These are phyloP conservation scores for Acrocalymma vagum DNA, from an alignment of 2,329 filamentous ascomycete species.

Conservation along the genomic window DNA sequence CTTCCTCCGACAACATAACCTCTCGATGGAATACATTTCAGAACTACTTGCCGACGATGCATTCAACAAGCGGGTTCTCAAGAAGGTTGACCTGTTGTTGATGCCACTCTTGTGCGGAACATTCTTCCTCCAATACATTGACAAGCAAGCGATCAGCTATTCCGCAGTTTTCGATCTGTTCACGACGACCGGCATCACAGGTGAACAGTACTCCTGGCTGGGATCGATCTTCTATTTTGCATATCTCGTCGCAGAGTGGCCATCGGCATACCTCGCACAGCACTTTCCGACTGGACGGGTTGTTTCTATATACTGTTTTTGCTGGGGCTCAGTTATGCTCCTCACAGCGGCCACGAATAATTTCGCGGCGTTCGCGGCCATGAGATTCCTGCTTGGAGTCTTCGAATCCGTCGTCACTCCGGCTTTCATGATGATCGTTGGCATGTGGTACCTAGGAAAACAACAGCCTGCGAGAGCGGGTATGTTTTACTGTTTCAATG, in stretches of 20 bases:
- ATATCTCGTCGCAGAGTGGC: constrained; percentile 29
- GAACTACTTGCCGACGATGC: constrained; percentile 55
- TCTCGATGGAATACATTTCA: constrained; percentile 52
- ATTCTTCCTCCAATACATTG: constrained; percentile 63
- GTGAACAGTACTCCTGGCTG: constrained; percentile 63
- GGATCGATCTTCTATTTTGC: constrained; percentile 65
- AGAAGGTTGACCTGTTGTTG: constrained; percentile 60
- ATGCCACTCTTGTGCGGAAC: constrained; percentile 62
- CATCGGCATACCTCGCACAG: constrained; percentile 35
- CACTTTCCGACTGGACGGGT: constrained; percentile 43
- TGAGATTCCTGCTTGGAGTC: constrained; percentile 29
- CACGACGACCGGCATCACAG: constrained; percentile 56
- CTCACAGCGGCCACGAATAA: constrained; percentile 27
- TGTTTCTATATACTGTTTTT: constrained; percentile 28
- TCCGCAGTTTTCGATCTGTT: constrained; percentile 66
- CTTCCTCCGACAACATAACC: constrained; percentile 60
- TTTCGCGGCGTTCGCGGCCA: constrained; percentile 27
- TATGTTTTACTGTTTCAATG: constrained; percentile 33
- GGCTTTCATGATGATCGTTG: constrained; percentile 28
- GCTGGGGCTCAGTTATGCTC: constrained; percentile 27
- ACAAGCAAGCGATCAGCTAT: constrained; percentile 64
- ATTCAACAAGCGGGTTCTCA: constrained; percentile 42
- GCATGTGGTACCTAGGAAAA: constrained; percentile 19
- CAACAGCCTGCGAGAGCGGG: constrained; percentile 31
- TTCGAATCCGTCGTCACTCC: constrained; percentile 30